Conservation (phyloP, 495 filamentous ascomycete genomes). For the Sordaria brevicollis region DNA sequence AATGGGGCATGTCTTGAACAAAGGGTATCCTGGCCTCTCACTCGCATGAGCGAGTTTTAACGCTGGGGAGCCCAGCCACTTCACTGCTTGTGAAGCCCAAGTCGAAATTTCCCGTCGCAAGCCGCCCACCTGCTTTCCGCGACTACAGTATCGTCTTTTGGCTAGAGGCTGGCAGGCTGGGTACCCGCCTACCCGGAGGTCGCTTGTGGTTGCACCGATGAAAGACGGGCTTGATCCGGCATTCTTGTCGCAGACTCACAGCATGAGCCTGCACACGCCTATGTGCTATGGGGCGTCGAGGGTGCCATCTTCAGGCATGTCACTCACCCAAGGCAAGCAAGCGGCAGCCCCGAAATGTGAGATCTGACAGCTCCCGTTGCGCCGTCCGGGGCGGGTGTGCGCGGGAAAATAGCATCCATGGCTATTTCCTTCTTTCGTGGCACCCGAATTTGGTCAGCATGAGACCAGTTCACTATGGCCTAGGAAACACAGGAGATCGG, state of each 20-base stretch:
- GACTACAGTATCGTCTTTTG: not conserved
- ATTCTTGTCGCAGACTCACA: constrained; percentile 4
- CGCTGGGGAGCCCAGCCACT: not conserved
- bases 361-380: constrained; percentile 15
- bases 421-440: constrained; percentile 7
- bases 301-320: not conserved
- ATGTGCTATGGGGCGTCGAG: not conserved
- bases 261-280: not conserved
- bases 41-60: not conserved
- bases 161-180: not conserved
- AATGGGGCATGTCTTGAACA: not conserved
- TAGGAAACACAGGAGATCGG: not conserved
- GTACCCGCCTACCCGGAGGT: not conserved
- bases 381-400: constrained; percentile 1
- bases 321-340: not conserved
- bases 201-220: constrained; percentile 10
- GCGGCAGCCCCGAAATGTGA: constrained; percentile 14
- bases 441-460: not conserved
- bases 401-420: constrained; percentile 1
- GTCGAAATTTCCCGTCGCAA: constrained; percentile 5
- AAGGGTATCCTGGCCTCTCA: not conserved
- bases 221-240: constrained; percentile 3
- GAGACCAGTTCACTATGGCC: not conserved
- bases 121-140: constrained; percentile 1
- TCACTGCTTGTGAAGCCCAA: not conserved